These are phyloP conservation scores for Coriolopsis trogii DNA, from an alignment of 1,284 basidiomycete species.

Conservation along the genomic window DNA sequence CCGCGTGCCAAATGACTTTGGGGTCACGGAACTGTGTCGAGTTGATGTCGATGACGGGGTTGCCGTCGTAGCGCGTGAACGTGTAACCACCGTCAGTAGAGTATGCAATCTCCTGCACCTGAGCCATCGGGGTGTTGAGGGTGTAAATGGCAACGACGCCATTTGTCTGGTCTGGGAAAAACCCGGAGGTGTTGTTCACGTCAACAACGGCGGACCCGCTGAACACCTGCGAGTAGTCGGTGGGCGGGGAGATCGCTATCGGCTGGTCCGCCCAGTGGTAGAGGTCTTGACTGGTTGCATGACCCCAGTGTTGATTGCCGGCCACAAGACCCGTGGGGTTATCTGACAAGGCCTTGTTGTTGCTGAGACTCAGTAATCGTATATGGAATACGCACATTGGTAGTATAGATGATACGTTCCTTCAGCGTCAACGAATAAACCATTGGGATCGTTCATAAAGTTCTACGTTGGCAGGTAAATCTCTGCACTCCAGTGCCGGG, in stretches of 20 bases:
- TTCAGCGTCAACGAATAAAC: conserved; percentile 11
- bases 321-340: conserved; percentile 10
- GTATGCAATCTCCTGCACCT: conserved; percentile 22
- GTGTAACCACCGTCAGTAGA: conserved; percentile 20
- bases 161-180: conserved; percentile 20
- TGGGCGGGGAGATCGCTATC: conserved; percentile 19
- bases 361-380: not conserved
- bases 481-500: not conserved
- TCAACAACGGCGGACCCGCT: conserved; percentile 20
- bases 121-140: conserved; percentile 15
- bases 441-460: conserved; percentile 24
- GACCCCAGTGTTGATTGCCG: conserved; percentile 22
- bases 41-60: conserved; percentile 19
- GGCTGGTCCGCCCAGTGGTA: conserved; percentile 21
- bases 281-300: conserved; percentile 19
- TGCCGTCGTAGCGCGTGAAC: conserved; percentile 14
- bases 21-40: conserved; percentile 23
- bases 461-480: not conserved
- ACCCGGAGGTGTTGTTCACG: conserved; percentile 20
- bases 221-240: conserved; percentile 16
- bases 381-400: conserved; percentile 3
- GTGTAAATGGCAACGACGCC: conserved; percentile 24
- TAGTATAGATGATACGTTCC: conserved; percentile 22
- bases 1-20: conserved; percentile 20
- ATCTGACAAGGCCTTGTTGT: not conserved